Conservation (phyloP, 768 basidiomycete genomes). For the Chalciporus piperatus region DNA sequence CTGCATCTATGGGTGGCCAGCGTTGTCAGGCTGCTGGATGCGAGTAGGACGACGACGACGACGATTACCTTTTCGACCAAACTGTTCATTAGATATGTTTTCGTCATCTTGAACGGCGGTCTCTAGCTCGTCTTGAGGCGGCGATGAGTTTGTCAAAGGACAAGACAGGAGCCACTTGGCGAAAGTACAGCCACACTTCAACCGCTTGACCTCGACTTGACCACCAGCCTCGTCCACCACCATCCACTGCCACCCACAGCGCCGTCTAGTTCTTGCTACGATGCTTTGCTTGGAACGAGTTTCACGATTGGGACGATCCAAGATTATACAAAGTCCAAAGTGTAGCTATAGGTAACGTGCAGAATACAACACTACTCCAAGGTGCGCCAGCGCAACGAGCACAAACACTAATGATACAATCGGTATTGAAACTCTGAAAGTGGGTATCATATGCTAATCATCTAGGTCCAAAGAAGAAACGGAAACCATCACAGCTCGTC, state of each 20-base stretch:
- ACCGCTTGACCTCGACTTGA: no score
- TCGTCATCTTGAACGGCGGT: slow-evolving; percentile 59
- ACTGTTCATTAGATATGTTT: slow-evolving; percentile 80
- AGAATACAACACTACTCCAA: neutral
- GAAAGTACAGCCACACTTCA: slow-evolving; percentile 17
- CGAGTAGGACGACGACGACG: neutral
- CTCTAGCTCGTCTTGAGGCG: neutral
- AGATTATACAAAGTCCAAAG: neutral
- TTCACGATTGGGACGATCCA: neutral
- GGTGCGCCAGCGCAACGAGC: neutral
- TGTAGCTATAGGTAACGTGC: neutral
- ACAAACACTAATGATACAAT: neutral
- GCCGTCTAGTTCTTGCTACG: no score
- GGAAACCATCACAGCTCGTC: neutral
- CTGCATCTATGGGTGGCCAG: slow-evolving; percentile 60
- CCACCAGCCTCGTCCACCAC: no score
- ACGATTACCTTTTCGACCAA: slow-evolving; percentile 71
- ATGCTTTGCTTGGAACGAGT: no score
- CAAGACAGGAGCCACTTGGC: slow-evolving; percentile 24
- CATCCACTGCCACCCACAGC: no score
- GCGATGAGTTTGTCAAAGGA: neutral
- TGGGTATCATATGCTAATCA: neutral
- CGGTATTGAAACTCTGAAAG: neutral
- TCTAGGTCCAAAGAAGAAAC: neutral
- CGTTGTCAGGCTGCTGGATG: slow-evolving; percentile 1